These are phyloP conservation scores for Ophiobolus disseminans DNA, from an alignment of 2,329 filamentous ascomycete genomes.

Conservation along the genomic window DNA sequence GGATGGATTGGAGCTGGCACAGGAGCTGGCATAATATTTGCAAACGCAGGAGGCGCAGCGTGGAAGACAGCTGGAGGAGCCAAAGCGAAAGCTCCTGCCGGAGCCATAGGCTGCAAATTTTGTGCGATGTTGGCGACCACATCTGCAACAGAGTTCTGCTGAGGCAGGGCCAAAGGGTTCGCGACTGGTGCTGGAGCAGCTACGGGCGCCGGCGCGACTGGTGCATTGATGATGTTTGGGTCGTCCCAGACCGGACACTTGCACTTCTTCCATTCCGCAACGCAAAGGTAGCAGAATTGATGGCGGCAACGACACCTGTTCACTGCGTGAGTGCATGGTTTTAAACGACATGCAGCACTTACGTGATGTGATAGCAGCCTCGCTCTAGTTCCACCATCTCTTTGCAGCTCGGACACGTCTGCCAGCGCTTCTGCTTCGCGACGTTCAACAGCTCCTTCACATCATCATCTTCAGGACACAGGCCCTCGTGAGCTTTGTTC, in stretches of 20 bases:
- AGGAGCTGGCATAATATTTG: too few relatives aligned
- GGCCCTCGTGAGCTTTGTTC: conserved; percentile 9
- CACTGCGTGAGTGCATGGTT: background rate
- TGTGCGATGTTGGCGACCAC: too few relatives aligned
- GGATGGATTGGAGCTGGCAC: too few relatives aligned
- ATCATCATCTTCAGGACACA: conserved; percentile 18
- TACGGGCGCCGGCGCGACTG: background rate
- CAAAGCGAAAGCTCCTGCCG: too few relatives aligned
- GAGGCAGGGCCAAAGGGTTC: too few relatives aligned
- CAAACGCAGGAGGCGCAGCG: too few relatives aligned
- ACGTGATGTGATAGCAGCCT: conserved; percentile 27
- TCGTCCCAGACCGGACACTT: conserved; percentile 13
- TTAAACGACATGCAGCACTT: conserved; percentile 2
- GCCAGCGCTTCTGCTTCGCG: conserved; percentile 17
- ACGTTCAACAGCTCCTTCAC: conserved; percentile 13
- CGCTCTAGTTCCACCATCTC: conserved; percentile 19
- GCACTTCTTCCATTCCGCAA: conserved; percentile 48
- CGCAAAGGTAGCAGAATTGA: conserved; percentile 73
- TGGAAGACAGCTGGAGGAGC: too few relatives aligned
- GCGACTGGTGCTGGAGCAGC: background rate
- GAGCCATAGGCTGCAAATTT: too few relatives aligned
- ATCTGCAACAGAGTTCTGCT: too few relatives aligned
- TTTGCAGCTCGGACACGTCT: conserved; percentile 21
- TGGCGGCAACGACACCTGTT: conserved; percentile 60
- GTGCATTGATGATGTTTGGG: conserved; percentile 5